Evolutionary conservation across 768 basidiomycete genomes (phyloP).

Genomic region (Serendipita indica): DNA sequence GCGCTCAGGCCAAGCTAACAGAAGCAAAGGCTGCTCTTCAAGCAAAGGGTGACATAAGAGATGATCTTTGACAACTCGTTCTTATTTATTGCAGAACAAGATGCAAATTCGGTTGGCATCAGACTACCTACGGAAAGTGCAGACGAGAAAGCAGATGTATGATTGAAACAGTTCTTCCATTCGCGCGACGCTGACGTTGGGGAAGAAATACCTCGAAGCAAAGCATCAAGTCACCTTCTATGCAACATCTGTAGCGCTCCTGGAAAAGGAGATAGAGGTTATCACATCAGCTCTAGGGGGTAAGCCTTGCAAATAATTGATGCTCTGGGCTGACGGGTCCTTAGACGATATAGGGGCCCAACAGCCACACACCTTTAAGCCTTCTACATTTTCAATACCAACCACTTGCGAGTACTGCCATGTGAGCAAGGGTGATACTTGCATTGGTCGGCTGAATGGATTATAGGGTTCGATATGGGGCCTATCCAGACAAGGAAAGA

Average conservation of each 20-base stretch:
- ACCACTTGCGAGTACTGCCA: conserved; percentile 72
- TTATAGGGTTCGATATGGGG: conserved; percentile 72
- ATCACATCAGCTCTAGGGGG: conserved; percentile 51
- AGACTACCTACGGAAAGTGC: conserved; percentile 30
- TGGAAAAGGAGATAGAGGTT: conserved; percentile 49
- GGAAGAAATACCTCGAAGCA: conserved; percentile 47
- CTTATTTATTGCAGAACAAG: conserved; percentile 30
- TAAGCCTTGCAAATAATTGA: conserved; percentile 20
- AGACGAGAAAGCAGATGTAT: conserved; percentile 45
- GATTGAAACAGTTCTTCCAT: conserved; percentile 14
- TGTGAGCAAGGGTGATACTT: conserved; percentile 26
- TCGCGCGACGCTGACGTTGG: neutral
- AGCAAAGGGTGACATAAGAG: conserved; percentile 39
- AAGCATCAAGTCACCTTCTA: conserved; percentile 44
- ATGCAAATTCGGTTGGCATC: conserved; percentile 36
- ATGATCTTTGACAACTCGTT: neutral
- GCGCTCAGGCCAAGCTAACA: conserved; percentile 42
- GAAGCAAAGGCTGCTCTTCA: conserved; percentile 45
- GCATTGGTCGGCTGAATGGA: neutral
- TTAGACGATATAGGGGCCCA: conserved; percentile 63
- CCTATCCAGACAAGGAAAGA: conserved; percentile 73
- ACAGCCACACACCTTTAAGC: conserved; percentile 67
- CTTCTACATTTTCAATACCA: conserved; percentile 73
- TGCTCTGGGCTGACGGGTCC: neutral
- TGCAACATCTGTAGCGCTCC: conserved; percentile 37